Evolutionary conservation across 805 yeast genomes (phyloP).

Genomic region (Saccharomycopsis selenospora): DNA sequence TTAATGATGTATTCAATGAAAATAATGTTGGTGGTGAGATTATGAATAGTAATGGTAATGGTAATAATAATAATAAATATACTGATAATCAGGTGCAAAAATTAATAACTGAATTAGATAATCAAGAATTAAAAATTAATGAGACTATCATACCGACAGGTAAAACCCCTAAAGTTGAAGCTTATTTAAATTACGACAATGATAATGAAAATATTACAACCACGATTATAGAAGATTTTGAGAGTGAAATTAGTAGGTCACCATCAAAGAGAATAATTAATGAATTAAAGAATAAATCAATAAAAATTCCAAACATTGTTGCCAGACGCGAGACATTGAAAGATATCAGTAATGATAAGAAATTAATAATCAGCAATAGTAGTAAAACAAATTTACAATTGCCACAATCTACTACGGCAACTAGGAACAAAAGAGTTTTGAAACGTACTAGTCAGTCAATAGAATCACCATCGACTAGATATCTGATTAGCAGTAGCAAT

Average conservation of each 20-base stretch:
- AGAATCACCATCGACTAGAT: neutral
- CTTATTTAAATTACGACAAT: neutral
- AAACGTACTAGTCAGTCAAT: neutral
- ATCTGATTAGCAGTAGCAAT: neutral
- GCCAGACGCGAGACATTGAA: conserved; percentile 1
- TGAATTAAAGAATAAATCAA: conserved; percentile 6
- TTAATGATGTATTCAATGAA: conserved; percentile 5
- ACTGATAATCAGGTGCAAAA: conserved; percentile 13
- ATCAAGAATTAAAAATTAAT: conserved; percentile 25
- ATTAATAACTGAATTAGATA: conserved; percentile 24
- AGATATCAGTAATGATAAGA: neutral
- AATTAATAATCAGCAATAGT: neutral
- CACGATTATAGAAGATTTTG: neutral
- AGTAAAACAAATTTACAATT: neutral
- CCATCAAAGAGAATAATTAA: conserved; percentile 15
- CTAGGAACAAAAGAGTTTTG: neutral
- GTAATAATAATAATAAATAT: conserved; percentile 20
- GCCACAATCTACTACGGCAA: neutral
- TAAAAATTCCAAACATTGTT: neutral
- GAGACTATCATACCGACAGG: conserved; percentile 27
- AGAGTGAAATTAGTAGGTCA: conserved; percentile 8
- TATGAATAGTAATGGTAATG: conserved; percentile 17
- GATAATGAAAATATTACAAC: neutral
- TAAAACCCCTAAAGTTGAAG: conserved; percentile 25
- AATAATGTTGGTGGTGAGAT: conserved; percentile 17